phyloP scores from a whole-genome alignment of 176 grass and related monocot genomes.

The Raddia distichophylla region DNA sequence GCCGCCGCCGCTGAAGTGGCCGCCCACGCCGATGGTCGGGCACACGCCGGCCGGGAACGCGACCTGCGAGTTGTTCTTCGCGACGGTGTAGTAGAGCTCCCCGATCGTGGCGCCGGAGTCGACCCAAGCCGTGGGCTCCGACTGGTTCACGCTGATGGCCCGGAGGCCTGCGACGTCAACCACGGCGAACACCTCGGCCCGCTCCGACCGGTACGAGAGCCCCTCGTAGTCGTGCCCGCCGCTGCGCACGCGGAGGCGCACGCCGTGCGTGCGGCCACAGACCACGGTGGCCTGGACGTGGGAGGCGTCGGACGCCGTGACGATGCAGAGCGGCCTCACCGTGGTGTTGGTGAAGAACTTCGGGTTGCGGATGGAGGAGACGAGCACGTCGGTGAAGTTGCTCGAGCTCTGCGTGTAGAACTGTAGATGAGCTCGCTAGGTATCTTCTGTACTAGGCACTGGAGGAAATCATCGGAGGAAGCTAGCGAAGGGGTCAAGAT shows the following conservation, averaged over 20 bases:
- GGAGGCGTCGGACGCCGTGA: constrained; percentile 43
- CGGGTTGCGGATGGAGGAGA: constrained; percentile 60
- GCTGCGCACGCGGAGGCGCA: constrained; percentile 64
- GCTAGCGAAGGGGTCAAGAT: not conserved
- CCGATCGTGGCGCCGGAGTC: constrained; percentile 62
- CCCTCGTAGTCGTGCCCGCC: constrained; percentile 85
- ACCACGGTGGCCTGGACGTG: constrained; percentile 59
- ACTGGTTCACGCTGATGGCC: constrained; percentile 19
- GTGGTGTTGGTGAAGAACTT: constrained; percentile 39
- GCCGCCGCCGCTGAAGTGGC: constrained; percentile 67
- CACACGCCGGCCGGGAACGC: constrained; percentile 65
- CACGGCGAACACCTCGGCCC: constrained; percentile 45
- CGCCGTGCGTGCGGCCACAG: constrained; percentile 42
- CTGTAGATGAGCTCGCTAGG: constrained; percentile 44
- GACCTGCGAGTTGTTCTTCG: not conserved
- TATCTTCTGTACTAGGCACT: constrained; percentile 44
- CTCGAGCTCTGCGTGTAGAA: constrained; percentile 18
- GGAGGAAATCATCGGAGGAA: constrained; percentile 49
- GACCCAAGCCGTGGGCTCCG: constrained; percentile 50
- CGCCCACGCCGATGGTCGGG: constrained; percentile 60
- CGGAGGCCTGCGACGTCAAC: constrained; percentile 55
- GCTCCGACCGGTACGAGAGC: constrained; percentile 57
- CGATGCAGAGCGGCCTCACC: constrained; percentile 57
- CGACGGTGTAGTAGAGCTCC: constrained; percentile 57
- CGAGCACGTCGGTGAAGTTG: constrained; percentile 54